Base-by-base conservation (phyloP, 2,329 filamentous ascomycete species). In the Rasamsonia emersonii region DNA sequence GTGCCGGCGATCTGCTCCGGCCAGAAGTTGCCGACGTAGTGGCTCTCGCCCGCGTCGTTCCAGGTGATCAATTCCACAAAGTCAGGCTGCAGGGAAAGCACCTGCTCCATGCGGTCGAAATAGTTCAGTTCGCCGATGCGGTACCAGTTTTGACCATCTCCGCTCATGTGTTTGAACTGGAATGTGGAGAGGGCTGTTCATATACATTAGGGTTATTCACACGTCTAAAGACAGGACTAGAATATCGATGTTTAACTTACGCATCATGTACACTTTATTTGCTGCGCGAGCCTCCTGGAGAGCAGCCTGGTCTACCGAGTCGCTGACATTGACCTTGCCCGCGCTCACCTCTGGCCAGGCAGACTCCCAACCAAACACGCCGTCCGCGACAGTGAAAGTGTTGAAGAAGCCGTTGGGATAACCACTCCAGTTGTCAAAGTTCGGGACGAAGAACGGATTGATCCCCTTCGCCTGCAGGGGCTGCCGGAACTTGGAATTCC, bases 11-110 rank as follows among this genome's bases (percentile, higher is more conserved):
- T 47, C 1, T 50, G 44, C 20, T 61, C 58, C 1, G 38, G 36
- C 56, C 58, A 63, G 7, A 54, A 33, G n/a, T 58, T 56, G 1
- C 58, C 60, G 37, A 64, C 54, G 32, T 64, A 62, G 37, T 62
- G 59, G 8, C 44, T 44, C 32, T 63, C 59, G 2, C 57, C 57
- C 0, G 49, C 56, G 30, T 64, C 60, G 29, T 64, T 63, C 59
- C 60, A 64, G 9, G 56, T 60, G 28, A 59, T 56, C 4, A 62
- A 41, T 39, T 63, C 51, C 7, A 62, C 39, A 31, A 61, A 57
- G 28, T 61, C 54, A 2, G 59, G 58, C 28, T 54, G 45, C 7
- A 61, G 19, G 5, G 35, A 24, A 1, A 63, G 44, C 8, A 53
- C 48, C 35, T 53, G 47, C 0, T 17, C 35, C 31, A 56, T 46